Percentiles rank a stretch among this genome's conserved stretches.
phyloP scores from a whole-genome alignment of 768 basidiomycete genomes.

The Mycena pura region DNA sequence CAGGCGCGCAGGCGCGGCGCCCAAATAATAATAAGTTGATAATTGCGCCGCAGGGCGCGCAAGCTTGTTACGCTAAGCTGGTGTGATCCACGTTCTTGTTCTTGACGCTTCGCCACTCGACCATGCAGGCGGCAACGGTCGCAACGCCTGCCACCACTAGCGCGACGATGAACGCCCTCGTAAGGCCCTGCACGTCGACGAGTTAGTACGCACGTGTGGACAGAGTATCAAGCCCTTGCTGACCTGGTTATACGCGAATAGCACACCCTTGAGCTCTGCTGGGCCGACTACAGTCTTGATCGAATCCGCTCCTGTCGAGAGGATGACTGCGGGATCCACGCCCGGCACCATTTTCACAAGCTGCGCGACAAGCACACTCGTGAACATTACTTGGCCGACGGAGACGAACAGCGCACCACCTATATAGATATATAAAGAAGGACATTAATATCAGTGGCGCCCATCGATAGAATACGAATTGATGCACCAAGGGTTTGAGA shows the following conservation, averaged over 20 bases:
- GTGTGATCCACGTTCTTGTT: slow-evolving; percentile 12
- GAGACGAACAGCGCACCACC: slow-evolving; percentile 27
- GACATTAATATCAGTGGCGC: slow-evolving; percentile 32
- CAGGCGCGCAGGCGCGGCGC: too few species aligned
- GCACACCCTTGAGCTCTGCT: background rate
- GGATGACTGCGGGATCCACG: background rate
- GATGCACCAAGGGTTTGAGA: slow-evolving; percentile 28
- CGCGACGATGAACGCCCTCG: slow-evolving; percentile 4
- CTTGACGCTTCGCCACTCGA: slow-evolving; percentile 20
- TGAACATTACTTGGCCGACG: slow-evolving; percentile 23
- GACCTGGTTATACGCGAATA: slow-evolving; percentile 9
- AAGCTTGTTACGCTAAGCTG: too few species aligned
- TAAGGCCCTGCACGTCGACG: background rate
- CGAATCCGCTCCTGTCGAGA: slow-evolving; percentile 3
- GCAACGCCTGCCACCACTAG: background rate
- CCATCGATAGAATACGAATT: background rate
- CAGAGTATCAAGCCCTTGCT: background rate
- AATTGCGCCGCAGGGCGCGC: too few species aligned
- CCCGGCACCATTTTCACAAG: background rate
- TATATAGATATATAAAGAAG: background rate
- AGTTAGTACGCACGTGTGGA: background rate
- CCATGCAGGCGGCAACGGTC: background rate
- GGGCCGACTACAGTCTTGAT: background rate
- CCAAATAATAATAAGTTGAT: too few species aligned
- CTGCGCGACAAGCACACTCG: background rate